Percentiles rank a stretch among this genome's conserved stretches.
These are phyloP conservation scores for Fusarium vanettenii DNA, from an alignment of 2,329 filamentous ascomycete genomes.

Conservation along the genomic window DNA sequence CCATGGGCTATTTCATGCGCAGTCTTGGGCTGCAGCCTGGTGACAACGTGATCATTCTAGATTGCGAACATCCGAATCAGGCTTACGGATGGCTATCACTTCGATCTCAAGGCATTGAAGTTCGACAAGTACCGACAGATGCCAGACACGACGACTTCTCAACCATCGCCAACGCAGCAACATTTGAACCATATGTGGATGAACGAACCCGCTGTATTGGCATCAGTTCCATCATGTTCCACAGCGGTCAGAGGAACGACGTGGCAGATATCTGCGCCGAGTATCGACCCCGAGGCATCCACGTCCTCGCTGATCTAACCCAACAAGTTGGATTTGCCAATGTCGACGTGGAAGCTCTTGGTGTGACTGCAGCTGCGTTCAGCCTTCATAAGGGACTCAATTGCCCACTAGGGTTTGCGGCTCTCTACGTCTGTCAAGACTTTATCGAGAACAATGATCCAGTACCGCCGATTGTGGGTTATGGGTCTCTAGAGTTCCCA, in stretches of 20 bases:
- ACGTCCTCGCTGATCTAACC: conserved; percentile 47
- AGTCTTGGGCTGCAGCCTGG: conserved; percentile 38
- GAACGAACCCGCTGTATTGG: conserved; percentile 45
- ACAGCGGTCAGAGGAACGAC: conserved; percentile 48
- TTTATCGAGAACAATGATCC: conserved; percentile 37
- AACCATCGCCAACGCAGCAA: conserved; percentile 3
- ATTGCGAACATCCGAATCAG: conserved; percentile 49
- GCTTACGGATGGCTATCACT: conserved; percentile 47
- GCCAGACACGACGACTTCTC: not conserved
- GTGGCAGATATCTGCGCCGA: conserved; percentile 41
- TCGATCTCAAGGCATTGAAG: conserved; percentile 41
- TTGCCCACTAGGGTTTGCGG: conserved; percentile 46
- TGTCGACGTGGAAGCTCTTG: conserved; percentile 41
- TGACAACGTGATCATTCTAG: conserved; percentile 48
- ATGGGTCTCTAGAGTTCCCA: conserved; percentile 35
- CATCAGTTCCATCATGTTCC: conserved; percentile 49
- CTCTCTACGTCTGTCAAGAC: conserved; percentile 43
- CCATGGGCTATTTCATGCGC: conserved; percentile 43
- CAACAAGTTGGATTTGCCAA: conserved; percentile 49
- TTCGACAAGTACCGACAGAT: conserved; percentile 29
- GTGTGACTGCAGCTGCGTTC: conserved; percentile 47
- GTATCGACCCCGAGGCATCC: conserved; percentile 43
- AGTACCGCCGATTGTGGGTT: conserved; percentile 44
- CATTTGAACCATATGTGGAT: conserved; percentile 46
- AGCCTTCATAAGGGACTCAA: conserved; percentile 49